Evolutionary conservation across 148 eudicot genomes (phyloP).

Genomic region (Dianthus caryophyllus): DNA sequence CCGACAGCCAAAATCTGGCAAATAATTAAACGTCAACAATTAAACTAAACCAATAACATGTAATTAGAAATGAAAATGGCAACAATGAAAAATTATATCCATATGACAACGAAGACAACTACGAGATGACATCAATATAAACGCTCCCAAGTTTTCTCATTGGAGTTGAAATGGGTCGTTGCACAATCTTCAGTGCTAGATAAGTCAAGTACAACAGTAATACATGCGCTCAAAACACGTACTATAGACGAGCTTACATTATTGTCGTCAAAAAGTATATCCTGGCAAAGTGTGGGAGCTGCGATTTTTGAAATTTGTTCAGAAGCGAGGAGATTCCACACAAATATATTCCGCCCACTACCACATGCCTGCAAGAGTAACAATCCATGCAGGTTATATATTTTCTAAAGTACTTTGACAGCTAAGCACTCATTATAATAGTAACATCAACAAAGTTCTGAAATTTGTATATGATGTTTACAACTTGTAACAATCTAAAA

Average conservation of each 20-base stretch:
- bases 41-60: neutral
- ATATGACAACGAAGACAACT: too few species aligned
- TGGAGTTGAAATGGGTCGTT: neutral
- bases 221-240: neutral
- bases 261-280: slow-evolving; percentile 71
- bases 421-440: neutral
- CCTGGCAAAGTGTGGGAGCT: slow-evolving; percentile 59
- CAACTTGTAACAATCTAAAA: neutral
- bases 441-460: neutral
- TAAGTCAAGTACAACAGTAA: neutral
- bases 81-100: neutral
- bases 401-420: too few species aligned
- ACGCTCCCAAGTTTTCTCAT: slow-evolving; percentile 2
- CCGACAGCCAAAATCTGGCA: slow-evolving; percentile 89
- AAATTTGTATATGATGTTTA: neutral
- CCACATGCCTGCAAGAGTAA: slow-evolving; percentile 64
- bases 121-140: too few species aligned
- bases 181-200: neutral
- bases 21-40: slow-evolving; percentile 1
- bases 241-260: slow-evolving; percentile 48
- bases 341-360: slow-evolving; percentile 61
- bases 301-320: slow-evolving; percentile 58
- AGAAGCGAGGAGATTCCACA: slow-evolving; percentile 88
- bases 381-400: slow-evolving; percentile 11
- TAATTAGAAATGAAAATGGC: neutral